These are phyloP conservation scores for Trichoderma gracile DNA, from an alignment of 2,329 filamentous ascomycete species.

Conservation along the genomic window DNA sequence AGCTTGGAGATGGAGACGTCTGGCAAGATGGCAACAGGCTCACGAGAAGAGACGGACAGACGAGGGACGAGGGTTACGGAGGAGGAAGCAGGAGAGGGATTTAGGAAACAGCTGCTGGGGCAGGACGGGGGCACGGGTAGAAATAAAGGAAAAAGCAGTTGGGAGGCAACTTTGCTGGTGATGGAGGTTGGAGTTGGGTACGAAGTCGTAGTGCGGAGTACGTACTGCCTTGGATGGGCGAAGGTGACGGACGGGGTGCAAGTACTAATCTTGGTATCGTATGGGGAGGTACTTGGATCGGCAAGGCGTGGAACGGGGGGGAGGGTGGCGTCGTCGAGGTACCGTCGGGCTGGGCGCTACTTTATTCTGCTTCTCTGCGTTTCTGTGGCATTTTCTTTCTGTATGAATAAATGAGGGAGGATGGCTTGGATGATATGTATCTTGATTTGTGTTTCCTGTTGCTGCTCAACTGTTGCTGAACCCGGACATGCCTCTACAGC, in stretches of 20 bases:
- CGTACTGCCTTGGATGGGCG: not conserved
- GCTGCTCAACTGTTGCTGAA: not conserved
- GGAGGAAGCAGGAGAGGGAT: slow-evolving; percentile 19
- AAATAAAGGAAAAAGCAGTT: slow-evolving; percentile 17
- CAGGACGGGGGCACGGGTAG: slow-evolving; percentile 4
- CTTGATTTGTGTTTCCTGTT: not conserved
- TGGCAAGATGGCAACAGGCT: not conserved
- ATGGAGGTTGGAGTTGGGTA: slow-evolving; percentile 25
- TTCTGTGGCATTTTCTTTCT: no score
- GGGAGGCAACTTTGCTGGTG: slow-evolving; percentile 17
- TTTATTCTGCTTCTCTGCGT: not conserved
- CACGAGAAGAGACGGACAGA: slow-evolving; percentile 1
- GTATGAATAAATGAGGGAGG: no score
- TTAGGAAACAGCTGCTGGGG: not conserved
- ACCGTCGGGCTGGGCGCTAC: slow-evolving; percentile 12
- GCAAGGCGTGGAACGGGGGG: not conserved
- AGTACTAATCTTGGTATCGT: no score
- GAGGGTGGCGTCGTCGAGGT: slow-evolving; percentile 19
- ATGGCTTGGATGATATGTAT: no score
- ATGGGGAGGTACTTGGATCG: no score
- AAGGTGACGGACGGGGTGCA: not conserved
- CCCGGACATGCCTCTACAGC: no score
- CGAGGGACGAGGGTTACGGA: slow-evolving; percentile 22
- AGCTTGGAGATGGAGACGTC: not conserved
- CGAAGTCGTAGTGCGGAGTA: not conserved